phyloP scores from a whole-genome alignment of 2,329 filamentous ascomycete genomes.

The Chaetomium strumarium region DNA sequence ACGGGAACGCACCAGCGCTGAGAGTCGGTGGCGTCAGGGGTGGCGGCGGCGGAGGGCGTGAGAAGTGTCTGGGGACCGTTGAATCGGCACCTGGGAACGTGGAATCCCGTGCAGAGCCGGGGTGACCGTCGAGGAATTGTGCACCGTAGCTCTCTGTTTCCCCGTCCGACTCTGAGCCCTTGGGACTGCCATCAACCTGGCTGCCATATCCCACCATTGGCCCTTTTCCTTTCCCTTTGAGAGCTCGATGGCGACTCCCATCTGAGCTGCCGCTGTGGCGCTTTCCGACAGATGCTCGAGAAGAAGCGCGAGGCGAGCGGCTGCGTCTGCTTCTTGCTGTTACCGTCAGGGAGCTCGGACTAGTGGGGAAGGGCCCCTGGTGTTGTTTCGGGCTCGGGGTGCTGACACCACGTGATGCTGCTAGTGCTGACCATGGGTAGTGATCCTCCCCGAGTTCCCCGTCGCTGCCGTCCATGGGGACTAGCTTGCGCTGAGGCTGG shows the following conservation, averaged over 20 bases:
- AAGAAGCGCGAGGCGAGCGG: conserved; percentile 9
- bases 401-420: conserved; percentile 30
- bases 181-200: not conserved
- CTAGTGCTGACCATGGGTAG: conserved; percentile 15
- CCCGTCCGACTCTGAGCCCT: not conserved
- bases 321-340: conserved; percentile 8
- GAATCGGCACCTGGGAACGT: conserved; percentile 7
- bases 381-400: conserved; percentile 14
- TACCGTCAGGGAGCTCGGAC: conserved; percentile 3
- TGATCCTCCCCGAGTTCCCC: conserved; percentile 19
- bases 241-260: conserved; percentile 5
- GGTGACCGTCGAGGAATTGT: not conserved
- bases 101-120: not conserved
- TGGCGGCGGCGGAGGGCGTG: conserved; percentile 37
- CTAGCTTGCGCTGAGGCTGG: conserved; percentile 10
- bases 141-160: not conserved
- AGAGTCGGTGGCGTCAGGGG: conserved; percentile 45
- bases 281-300: conserved; percentile 7
- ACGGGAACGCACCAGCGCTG: conserved; percentile 37
- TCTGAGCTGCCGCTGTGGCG: conserved; percentile 16
- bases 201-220: conserved; percentile 16
- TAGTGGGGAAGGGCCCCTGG: conserved; percentile 11
- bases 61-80: conserved; percentile 13
- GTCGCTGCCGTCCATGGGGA: conserved; percentile 21
- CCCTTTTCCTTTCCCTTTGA: conserved; percentile 12